phyloP scores from a whole-genome alignment of 2,329 filamentous ascomycete species.

The Davidsoniella virescens region DNA sequence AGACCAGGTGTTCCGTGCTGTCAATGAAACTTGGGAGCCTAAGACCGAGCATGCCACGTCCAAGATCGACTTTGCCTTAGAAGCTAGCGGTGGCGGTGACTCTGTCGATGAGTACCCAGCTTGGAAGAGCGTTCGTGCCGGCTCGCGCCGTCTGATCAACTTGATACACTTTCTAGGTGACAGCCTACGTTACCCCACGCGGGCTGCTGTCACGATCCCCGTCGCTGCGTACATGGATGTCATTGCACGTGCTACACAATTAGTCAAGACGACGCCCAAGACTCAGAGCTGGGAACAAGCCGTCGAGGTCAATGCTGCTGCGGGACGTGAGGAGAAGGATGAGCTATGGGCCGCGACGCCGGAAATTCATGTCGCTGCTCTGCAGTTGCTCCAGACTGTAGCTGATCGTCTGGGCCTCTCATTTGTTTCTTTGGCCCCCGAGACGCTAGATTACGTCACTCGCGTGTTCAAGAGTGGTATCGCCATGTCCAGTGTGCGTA shows the following conservation, averaged over 20 bases:
- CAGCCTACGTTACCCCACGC: constrained; percentile 48
- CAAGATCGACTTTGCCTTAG: constrained; percentile 28
- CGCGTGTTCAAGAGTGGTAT: constrained; percentile 51
- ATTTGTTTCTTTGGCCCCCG: constrained; percentile 42
- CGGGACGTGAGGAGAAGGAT: constrained; percentile 67
- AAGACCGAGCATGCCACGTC: constrained; percentile 32
- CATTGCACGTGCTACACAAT: constrained; percentile 50
- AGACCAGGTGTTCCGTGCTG: constrained; percentile 60
- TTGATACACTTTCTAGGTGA: constrained; percentile 49
- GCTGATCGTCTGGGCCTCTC: constrained; percentile 40
- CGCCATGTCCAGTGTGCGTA: constrained; percentile 37
- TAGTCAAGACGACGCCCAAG: constrained; percentile 36
- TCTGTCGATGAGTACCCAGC: constrained; percentile 35
- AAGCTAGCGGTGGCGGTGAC: constrained; percentile 30
- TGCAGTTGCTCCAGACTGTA: constrained; percentile 44
- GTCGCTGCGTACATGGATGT: constrained; percentile 53
- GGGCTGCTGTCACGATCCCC: constrained; percentile 48
- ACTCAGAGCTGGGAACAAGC: constrained; percentile 31
- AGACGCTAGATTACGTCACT: constrained; percentile 52
- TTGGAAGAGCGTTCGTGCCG: constrained; percentile 63
- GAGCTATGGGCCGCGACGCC: constrained; percentile 60
- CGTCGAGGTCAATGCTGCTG: constrained; percentile 52
- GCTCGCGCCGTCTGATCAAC: constrained; percentile 50
- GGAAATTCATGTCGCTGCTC: constrained; percentile 53
- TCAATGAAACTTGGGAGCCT: constrained; percentile 71